Evolutionary conservation across 192 early-diverging fungal species (phyloP), one percentile per base, ranked within the genome.

Genomic region (Linnemannia zychae): DNA sequence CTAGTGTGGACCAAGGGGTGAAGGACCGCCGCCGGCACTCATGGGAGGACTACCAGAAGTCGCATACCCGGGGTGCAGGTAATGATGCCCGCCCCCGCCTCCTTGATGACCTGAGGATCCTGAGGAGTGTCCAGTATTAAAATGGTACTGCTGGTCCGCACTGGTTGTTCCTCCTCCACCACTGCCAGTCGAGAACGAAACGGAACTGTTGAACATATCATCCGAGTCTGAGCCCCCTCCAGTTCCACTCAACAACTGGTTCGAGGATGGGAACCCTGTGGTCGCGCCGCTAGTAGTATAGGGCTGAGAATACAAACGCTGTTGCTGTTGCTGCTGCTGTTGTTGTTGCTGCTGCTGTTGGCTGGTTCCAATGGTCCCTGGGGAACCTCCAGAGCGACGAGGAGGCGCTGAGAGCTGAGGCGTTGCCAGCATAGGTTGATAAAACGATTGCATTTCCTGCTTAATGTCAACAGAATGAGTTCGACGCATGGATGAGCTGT

Each of bases 391-490:
- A 3, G 48, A 48, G 1, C 78, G 71, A 18, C 72, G 78, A 16
- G 50, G 18, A 9, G 76, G 15, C 22, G 67, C 31, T 7, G 67
- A 38, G 37, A 67, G 70, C 60, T 74, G 79, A 24, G 74, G 79
- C 6, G 73, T 52, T n/a, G 79, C 74, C 12, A 75, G 65, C 52
- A 81, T 68, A 28, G 79, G 79, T 28, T 81, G 79, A 31, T 81
- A 81, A 20, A 81, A 75, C 3, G 76, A 70, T 31, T 81, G 79
- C 22, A 81, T 70, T 33, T 81, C 79, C 36, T 81, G 79, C 67
- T 81, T 81, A 36, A 81, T 81, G 15, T 81, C 79, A 4, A 81
- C 79, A 60, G 79, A 81, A 36, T 81, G 72, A 0, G 72, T 75
- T 34, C 79, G 72, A 18, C 70, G 67, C 37, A 81, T 69, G 11